These are phyloP conservation scores for Botrytis aclada DNA, from an alignment of 2,329 filamentous ascomycete genomes.

Conservation along the genomic window DNA sequence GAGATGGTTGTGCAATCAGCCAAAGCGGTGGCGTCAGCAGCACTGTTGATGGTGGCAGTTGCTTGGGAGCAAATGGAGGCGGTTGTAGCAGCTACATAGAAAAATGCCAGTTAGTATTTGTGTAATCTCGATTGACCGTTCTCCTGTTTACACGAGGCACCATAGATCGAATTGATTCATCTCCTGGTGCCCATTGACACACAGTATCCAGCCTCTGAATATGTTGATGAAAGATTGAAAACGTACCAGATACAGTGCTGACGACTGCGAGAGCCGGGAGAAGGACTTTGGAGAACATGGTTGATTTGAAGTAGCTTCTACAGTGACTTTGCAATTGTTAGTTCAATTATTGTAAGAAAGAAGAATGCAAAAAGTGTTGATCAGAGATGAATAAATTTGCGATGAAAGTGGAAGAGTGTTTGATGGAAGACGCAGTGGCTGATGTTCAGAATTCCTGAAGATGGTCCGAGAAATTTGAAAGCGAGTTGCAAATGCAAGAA, in stretches of 20 bases:
- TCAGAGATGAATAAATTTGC: conserved; percentile 12
- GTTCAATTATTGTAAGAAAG: conserved; percentile 13
- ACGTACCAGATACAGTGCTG: conserved; percentile 16
- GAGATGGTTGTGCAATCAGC: conserved; percentile 34
- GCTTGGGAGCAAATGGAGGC: conserved; percentile 31
- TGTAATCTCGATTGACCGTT: neutral
- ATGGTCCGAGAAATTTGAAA: neutral
- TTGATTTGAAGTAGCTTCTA: conserved; percentile 17
- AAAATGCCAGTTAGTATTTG: neutral
- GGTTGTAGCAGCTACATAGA: neutral
- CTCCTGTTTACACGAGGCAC: neutral
- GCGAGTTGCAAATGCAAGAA: neutral
- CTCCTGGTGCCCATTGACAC: neutral
- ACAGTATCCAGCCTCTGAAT: neutral
- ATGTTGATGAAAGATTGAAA: neutral
- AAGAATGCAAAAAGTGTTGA: conserved; percentile 17
- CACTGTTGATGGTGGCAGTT: conserved; percentile 36
- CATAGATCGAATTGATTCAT: neutral
- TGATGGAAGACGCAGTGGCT: neutral
- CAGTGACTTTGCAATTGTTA: conserved; percentile 17
- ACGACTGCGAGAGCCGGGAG: conserved; percentile 20
- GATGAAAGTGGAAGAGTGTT: neutral
- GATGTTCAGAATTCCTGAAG: conserved; percentile 2
- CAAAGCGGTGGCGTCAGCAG: conserved; percentile 34
- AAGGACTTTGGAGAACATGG: conserved; percentile 16